Base-by-base conservation (phyloP, 495 filamentous ascomycete species). In the Sporormia fimetaria region DNA sequence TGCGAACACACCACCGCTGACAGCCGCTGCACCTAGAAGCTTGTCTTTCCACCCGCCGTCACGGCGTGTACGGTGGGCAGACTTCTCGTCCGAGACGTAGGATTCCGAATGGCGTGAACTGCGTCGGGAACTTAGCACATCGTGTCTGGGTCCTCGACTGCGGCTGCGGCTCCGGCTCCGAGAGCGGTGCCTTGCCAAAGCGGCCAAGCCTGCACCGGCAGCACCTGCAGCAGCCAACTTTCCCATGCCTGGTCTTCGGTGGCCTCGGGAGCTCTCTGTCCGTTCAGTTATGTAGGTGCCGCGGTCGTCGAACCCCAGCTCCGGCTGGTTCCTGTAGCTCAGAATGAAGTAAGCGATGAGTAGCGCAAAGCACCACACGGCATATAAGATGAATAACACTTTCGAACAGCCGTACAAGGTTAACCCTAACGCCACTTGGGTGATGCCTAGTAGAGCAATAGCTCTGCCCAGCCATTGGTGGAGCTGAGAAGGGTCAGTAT, bases 341-440 rank as follows among this genome's bases (percentile, higher is more conserved):
- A 93, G 66, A 21, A 86, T 63, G 47, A 94, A 87, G 58, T 80
- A 92, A 11, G 68, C 42, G 1, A 81, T 40, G 4, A 92, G 42
- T 8, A 88, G 64, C 11, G 74, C 67, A 8, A 73, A 76, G 53
- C 74, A 79, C 53, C 73, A 81, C 1, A 95, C 44, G 0, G 88
- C 67, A 54, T 79, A 98, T 3, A 95, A 66, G 40, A 96, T 78
- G 57, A 98, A 98, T 0, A 85, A 66, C 9, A 65, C 64, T 57
- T 81, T 75, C 10, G 92, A 90, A 22, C 86, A 90, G 11, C 90
- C 90, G 53, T 95, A 98, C 8, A 98, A 69, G 3, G 86, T 87
- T 34, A 98, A 69, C 0, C 90, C 90, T 1, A 96, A 65, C 1
- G 88, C 83, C 18, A 96, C 77, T 58, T 98, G 92, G 6, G 80